A percentile compares a stretch with the other conserved stretches of the same genome.
phyloP scores from a whole-genome alignment of 2,329 filamentous ascomycete species.

The Exophiala sp. region DNA sequence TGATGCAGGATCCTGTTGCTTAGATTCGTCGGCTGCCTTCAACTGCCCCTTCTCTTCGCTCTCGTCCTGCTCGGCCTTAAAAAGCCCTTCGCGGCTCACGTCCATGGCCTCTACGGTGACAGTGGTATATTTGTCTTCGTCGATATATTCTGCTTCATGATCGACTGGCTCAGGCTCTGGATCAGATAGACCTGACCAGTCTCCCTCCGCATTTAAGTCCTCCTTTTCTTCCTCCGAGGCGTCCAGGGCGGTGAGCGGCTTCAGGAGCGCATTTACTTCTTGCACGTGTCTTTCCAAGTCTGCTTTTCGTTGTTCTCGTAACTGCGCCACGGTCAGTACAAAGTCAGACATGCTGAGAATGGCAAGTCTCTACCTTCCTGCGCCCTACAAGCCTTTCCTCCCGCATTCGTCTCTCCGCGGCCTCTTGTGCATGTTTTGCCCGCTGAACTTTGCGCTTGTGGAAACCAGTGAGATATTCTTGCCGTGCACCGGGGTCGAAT shows the following conservation, averaged over 20 bases:
- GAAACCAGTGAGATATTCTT: conserved; percentile 91
- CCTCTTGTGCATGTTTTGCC: conserved; percentile 78
- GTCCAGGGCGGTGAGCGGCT: conserved; percentile 53
- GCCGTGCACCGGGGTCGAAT: conserved; percentile 75
- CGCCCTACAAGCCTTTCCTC: conserved; percentile 72
- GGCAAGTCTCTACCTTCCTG: conserved; percentile 61
- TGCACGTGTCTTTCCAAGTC: conserved; percentile 80
- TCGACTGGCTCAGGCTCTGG: conserved; percentile 53
- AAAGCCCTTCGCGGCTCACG: conserved; percentile 69
- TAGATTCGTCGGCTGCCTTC: conserved; percentile 32
- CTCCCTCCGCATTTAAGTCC: conserved; percentile 43
- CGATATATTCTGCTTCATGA: conserved; percentile 89
- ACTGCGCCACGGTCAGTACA: conserved; percentile 48
- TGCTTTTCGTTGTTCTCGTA: conserved; percentile 76
- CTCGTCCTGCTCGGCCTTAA: conserved; percentile 44
- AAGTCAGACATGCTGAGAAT: conserved; percentile 3
- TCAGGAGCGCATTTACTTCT: conserved; percentile 68
- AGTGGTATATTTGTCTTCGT: conserved; percentile 93
- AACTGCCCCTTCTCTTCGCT: conserved; percentile 29
- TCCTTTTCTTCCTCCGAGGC: conserved; percentile 43
- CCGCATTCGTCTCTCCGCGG: conserved; percentile 70
- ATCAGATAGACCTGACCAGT: conserved; percentile 66
- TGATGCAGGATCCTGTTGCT: conserved; percentile 19
- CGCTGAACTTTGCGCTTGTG: conserved; percentile 91
- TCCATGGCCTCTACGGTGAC: conserved; percentile 90